A percentile compares a stretch with the other conserved stretches of the same genome.
Conservation (phyloP, 2,329 filamentous ascomycete species). For the Clonostachys rosea region DNA sequence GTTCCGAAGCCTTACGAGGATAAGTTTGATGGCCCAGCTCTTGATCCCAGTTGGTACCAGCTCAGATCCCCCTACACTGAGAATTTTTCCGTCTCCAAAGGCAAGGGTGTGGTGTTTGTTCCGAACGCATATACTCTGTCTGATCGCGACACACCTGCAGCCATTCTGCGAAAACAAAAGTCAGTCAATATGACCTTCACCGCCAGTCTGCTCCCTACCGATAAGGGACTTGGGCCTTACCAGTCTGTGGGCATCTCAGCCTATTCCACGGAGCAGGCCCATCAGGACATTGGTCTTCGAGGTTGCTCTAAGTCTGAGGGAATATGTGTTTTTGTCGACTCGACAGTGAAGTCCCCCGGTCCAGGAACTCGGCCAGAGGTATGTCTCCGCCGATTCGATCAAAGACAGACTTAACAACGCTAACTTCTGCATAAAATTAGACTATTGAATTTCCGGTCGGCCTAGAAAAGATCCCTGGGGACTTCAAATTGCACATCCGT, state of each 20-base stretch:
- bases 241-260: conserved; percentile 16
- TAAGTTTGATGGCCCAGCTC: neutral
- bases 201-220: conserved; percentile 8
- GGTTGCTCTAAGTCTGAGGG: conserved; percentile 13
- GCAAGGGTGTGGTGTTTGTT: conserved; percentile 14
- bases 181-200: conserved; percentile 21
- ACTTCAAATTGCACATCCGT: conserved; percentile 11
- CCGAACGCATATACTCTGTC: conserved; percentile 17
- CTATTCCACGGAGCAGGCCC: conserved; percentile 15
- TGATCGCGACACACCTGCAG: conserved; percentile 18
- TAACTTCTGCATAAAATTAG: neutral
- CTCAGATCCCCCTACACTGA: conserved; percentile 6
- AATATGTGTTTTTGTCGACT: conserved; percentile 6
- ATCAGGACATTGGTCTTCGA: conserved; percentile 17
- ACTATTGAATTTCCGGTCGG: neutral
- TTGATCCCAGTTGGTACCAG: neutral
- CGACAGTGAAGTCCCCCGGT: neutral
- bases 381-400: neutral
- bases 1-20: neutral
- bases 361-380: neutral
- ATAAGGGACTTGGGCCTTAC: conserved; percentile 7
- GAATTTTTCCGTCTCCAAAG: neutral
- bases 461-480: conserved; percentile 2
- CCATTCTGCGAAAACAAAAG: conserved; percentile 18
- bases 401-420: neutral